Conservation (phyloP, 441 rosid species). For the Populus trichocarpa region DNA sequence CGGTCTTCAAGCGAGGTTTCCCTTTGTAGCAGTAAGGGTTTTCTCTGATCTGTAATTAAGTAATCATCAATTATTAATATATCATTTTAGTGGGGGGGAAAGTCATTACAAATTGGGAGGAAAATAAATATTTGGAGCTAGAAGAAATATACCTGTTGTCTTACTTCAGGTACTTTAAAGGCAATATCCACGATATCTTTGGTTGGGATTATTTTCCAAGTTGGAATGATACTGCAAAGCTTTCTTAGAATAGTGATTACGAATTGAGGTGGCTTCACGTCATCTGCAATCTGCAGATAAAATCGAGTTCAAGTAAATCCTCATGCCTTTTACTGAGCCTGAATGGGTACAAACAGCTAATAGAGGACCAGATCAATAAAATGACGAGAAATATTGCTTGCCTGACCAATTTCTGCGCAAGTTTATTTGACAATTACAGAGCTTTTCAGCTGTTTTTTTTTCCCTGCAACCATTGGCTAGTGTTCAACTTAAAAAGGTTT, state of each 20-base stretch:
- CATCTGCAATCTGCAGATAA: conserved; percentile 61
- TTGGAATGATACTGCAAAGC: conserved; percentile 53
- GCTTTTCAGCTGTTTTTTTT: background rate
- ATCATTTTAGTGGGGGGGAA: background rate
- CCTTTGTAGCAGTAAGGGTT: conserved; percentile 82
- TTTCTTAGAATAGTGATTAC: conserved; percentile 44
- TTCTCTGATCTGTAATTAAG: conserved; percentile 45
- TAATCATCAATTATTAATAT: background rate
- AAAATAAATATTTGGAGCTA: background rate
- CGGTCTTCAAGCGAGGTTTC: conserved; percentile 67
- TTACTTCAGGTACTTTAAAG: conserved; percentile 55
- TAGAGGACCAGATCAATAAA: background rate
- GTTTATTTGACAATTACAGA: background rate
- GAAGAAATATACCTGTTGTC: conserved; percentile 49
- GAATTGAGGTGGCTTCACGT: conserved; percentile 52
- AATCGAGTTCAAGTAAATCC: background rate
- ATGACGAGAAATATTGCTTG: background rate
- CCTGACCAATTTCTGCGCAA: background rate
- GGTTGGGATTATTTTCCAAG: conserved; percentile 72
- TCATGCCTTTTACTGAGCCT: background rate
- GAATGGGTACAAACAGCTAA: background rate
- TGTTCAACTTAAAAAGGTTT: background rate
- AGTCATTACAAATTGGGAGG: too few relatives aligned
- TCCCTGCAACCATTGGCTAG: background rate
- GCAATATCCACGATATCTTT: conserved; percentile 70